Evolutionary conservation across 768 basidiomycete genomes (phyloP).

Genomic region (Pleurotus salmoneostramineus): DNA sequence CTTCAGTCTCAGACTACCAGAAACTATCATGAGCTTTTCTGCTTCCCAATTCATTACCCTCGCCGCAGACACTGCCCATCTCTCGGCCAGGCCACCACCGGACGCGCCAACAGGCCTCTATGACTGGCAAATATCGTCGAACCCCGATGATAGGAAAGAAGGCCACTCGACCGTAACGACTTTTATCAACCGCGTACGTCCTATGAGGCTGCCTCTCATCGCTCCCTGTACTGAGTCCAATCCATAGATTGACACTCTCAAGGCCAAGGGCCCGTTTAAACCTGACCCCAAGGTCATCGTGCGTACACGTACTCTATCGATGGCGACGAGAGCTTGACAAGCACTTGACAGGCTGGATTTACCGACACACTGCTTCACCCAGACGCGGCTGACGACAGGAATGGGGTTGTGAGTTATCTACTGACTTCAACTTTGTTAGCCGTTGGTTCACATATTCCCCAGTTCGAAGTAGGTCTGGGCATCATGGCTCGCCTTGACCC

Average conservation of each 20-base stretch:
- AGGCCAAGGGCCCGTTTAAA: not conserved
- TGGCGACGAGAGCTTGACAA: not conserved
- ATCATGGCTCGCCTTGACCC: not conserved
- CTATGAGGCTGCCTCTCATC: too few relatives aligned
- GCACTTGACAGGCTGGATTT: not conserved
- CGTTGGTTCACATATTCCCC: not conserved
- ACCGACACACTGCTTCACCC: not conserved
- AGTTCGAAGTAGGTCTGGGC: not conserved
- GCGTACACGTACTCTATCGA: not conserved
- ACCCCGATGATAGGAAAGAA: constrained; percentile 19
- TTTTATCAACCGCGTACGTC: constrained; percentile 20
- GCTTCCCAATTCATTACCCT: constrained; percentile 20
- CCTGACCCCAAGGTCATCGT: not conserved
- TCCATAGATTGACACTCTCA: not conserved
- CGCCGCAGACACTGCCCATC: constrained; percentile 29
- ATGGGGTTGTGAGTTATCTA: not conserved
- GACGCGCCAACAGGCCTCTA: constrained; percentile 41
- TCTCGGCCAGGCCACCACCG: constrained; percentile 32
- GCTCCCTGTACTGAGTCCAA: too few relatives aligned
- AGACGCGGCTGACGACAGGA: not conserved
- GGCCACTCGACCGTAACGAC: constrained; percentile 32
- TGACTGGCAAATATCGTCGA: constrained; percentile 32
- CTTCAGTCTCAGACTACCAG: too few relatives aligned
- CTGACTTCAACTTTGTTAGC: not conserved
- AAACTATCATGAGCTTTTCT: constrained; percentile 11